Conservation (phyloP, 1,139 yeast species). For the Lodderomyces elongisporus region DNA sequence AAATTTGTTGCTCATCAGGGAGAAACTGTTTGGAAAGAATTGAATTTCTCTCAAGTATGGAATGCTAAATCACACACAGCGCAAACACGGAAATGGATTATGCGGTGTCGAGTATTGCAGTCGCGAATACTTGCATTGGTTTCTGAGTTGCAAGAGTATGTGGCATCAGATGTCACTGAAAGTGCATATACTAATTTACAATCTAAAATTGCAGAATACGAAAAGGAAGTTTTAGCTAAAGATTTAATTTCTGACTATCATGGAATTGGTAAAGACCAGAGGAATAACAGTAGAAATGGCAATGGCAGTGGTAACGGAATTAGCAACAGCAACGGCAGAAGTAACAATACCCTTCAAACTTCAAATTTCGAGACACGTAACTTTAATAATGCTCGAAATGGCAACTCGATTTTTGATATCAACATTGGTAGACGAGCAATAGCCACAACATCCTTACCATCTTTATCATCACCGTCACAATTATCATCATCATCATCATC, state of each 20-base stretch:
- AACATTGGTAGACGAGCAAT: constrained; percentile 52
- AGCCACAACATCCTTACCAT: constrained; percentile 28
- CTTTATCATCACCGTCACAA: too few species aligned
- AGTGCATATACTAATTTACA: constrained; percentile 35
- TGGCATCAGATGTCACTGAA: constrained; percentile 60
- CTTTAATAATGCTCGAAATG: background rate
- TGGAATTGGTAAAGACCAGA: too few species aligned
- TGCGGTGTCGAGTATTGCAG: constrained; percentile 53
- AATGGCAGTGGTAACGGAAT: constrained; percentile 1
- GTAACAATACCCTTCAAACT: background rate
- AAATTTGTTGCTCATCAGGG: constrained; percentile 58
- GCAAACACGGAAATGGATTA: constrained; percentile 51
- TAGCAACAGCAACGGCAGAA: too few species aligned
- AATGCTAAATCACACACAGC: constrained; percentile 38
- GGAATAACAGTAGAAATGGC: background rate
- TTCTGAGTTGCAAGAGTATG: constrained; percentile 50
- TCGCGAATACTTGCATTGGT: constrained; percentile 59
- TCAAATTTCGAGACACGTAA: background rate
- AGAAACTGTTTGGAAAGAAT: constrained; percentile 70
- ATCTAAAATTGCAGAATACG: background rate
- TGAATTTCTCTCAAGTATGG: constrained; percentile 68
- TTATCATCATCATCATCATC: too few species aligned
- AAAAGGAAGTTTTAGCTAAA: background rate
- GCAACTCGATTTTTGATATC: constrained; percentile 3
- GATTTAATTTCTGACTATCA: too few species aligned